These are phyloP conservation scores for Rubia yunnanensis DNA, from an alignment of 257 asterid genomes.

Conservation along the genomic window DNA sequence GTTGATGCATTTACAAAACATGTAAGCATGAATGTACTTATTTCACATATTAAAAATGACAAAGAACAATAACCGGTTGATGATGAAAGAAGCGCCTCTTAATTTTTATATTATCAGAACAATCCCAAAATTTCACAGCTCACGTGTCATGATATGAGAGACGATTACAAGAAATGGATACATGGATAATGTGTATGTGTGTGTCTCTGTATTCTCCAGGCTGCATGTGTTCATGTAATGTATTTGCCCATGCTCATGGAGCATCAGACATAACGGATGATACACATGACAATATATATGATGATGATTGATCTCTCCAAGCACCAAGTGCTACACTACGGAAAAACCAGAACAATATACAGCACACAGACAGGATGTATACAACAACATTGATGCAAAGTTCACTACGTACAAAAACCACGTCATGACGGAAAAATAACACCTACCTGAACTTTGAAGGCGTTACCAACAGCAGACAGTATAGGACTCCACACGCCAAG, in stretches of 20 bases:
- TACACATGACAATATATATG: not conserved
- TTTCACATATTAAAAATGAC: too few species aligned
- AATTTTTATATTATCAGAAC: not conserved
- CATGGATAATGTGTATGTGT: not conserved
- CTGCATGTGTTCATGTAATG: not conserved
- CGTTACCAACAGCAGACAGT: conserved; percentile 94
- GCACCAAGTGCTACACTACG: not conserved
- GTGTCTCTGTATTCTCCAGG: too few species aligned
- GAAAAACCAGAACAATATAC: not conserved
- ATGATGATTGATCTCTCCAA: not conserved
- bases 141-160: not conserved
- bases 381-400: not conserved
- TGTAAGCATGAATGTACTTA: not conserved
- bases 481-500: conserved; percentile 97
- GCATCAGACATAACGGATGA: not conserved
- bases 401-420: not conserved
- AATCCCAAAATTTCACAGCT: not conserved
- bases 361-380: not conserved
- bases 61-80: not conserved
- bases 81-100: not conserved
- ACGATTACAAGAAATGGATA: not conserved
- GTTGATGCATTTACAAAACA: not conserved
- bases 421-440: not conserved
- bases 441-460: conserved; percentile 82
- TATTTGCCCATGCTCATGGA: not conserved